phyloP scores from a whole-genome alignment of 306 rosid species.

The Bauhinia variegata region DNA sequence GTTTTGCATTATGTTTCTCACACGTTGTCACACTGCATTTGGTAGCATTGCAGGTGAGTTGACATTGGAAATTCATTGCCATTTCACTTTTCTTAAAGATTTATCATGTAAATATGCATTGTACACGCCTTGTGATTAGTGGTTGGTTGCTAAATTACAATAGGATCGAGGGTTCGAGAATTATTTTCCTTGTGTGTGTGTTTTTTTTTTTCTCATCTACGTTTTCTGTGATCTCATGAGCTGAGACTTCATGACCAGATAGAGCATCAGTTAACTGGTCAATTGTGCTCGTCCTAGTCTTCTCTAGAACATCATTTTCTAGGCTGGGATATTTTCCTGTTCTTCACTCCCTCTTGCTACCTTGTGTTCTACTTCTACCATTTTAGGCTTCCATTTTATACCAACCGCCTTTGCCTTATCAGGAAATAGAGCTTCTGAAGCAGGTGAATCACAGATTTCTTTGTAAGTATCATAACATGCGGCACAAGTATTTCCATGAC shows the following conservation, averaged over 20 bases:
- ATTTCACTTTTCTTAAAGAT: too few species aligned
- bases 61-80: too few species aligned
- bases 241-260: conserved; percentile 26
- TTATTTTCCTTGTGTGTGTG: too few species aligned
- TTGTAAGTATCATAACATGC: conserved; percentile 75
- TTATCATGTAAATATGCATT: too few species aligned
- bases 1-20: too few species aligned
- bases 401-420: conserved; percentile 79
- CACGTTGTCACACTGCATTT: too few species aligned
- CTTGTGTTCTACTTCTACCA: conserved; percentile 41
- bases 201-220: too few species aligned
- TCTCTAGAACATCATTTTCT: conserved; percentile 26
- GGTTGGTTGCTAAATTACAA: too few species aligned
- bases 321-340: conserved; percentile 23
- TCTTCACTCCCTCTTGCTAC: conserved; percentile 31
- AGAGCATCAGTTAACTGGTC: conserved; percentile 40
- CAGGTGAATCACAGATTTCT: conserved; percentile 68
- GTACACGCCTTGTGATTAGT: too few species aligned
- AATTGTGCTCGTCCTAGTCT: conserved; percentile 29
- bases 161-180: too few species aligned
- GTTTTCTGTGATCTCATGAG: conserved; percentile 42
- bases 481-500: conserved; percentile 62
- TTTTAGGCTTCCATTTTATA: conserved; percentile 53
- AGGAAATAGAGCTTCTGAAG: conserved; percentile 61
- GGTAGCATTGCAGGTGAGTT: too few species aligned